Percentiles rank a stretch among this genome's conserved stretches.
phyloP scores from a whole-genome alignment of 2,329 filamentous ascomycete species.

The Monilinia aucupariae region DNA sequence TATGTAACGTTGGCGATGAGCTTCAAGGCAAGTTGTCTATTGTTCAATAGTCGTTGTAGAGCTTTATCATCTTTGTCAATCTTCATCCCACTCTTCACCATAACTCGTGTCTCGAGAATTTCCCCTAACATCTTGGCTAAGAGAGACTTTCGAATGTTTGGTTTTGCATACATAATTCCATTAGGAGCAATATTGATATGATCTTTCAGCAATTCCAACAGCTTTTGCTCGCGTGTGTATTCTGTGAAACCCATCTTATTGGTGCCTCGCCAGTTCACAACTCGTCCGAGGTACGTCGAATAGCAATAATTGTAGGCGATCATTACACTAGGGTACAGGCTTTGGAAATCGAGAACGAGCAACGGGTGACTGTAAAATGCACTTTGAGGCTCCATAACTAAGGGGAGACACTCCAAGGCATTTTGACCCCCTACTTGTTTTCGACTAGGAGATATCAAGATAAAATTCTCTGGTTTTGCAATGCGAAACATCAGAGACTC shows the following conservation, averaged over 20 bases:
- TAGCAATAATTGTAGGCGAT: conserved; percentile 99
- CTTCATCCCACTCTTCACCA: conserved; percentile 98
- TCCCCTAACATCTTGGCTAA: conserved; percentile 95
- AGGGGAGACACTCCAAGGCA: conserved; percentile 83
- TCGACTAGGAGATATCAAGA: conserved; percentile 81
- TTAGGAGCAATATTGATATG: conserved; percentile 91
- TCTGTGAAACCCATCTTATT: conserved; percentile 95
- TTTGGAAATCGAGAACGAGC: conserved; percentile 91
- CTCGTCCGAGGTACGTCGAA: conserved; percentile 86
- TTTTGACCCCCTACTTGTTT: conserved; percentile 94
- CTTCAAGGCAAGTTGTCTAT: conserved; percentile 88
- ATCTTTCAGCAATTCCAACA: conserved; percentile 74
- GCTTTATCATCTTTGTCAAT: conserved; percentile 80
- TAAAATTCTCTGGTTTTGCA: conserved; percentile 91
- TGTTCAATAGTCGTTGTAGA: conserved; percentile 83
- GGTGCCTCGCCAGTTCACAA: conserved; percentile 79
- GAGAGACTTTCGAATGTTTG: conserved; percentile 79
- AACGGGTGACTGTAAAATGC: conserved; percentile 88
- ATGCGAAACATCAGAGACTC: conserved; percentile 99
- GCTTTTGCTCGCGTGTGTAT: conserved; percentile 68
- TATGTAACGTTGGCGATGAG: conserved; percentile 98
- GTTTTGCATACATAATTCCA: conserved; percentile 90
- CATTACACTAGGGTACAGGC: conserved; percentile 94
- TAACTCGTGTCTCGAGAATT: conserved; percentile 90
- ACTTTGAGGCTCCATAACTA: conserved; percentile 97